phyloP scores from a whole-genome alignment of 1,284 basidiomycete genomes.

The Boletus sp. region DNA sequence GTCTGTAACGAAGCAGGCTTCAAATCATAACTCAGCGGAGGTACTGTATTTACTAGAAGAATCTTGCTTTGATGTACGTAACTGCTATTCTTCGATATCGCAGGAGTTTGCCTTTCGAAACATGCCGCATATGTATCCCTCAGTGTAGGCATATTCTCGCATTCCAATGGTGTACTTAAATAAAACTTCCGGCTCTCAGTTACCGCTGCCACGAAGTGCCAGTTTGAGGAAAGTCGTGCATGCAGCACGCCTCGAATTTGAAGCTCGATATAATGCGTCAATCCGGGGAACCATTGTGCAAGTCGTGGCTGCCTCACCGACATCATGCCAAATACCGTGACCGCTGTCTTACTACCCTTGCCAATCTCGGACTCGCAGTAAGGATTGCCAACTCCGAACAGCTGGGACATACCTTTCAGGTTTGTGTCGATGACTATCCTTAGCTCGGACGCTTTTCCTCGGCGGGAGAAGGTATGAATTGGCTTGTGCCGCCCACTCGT shows the following conservation, averaged over 20 bases:
- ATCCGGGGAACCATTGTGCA: background rate
- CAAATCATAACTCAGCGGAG: conserved; percentile 6
- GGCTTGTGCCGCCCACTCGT: no score
- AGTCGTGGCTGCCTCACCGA: no score
- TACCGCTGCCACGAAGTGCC: no score
- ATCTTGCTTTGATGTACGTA: conserved; percentile 10
- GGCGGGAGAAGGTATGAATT: no score
- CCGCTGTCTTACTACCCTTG: no score
- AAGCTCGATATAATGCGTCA: background rate
- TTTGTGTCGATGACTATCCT: no score
- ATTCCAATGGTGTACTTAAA: background rate
- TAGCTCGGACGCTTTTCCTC: no score
- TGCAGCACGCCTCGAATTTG: background rate
- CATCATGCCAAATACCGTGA: no score
- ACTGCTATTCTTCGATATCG: conserved; percentile 3
- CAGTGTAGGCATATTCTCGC: background rate
- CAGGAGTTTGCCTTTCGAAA: background rate
- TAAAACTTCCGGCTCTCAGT: no score
- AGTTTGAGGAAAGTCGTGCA: background rate
- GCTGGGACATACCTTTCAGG: no score
- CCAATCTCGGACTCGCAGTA: no score
- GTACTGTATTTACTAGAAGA: conserved; percentile 8
- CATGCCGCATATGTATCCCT: background rate
- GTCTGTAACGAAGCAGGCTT: conserved; percentile 10
- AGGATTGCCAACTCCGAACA: no score